Evolutionary conservation across 1,284 basidiomycete species (phyloP).

Genomic region (Puccinia hordei): DNA sequence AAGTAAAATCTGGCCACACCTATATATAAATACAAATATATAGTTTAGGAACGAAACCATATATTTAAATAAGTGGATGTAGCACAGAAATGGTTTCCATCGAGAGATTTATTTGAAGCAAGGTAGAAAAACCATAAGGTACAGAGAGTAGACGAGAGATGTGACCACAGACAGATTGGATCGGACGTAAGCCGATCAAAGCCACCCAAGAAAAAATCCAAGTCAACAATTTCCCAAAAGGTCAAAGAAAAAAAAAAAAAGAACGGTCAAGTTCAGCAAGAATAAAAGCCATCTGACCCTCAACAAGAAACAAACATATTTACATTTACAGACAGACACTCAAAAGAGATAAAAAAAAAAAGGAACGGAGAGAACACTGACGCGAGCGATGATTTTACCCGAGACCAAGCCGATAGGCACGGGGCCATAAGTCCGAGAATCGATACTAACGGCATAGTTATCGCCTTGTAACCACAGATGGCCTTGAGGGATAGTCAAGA

Average conservation of each 20-base stretch:
- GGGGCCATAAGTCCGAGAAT: conserved; percentile 48
- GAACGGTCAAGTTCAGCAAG: too few species aligned
- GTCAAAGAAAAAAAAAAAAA: background rate
- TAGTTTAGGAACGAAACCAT: background rate
- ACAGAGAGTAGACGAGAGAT: background rate
- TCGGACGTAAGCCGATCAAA: background rate
- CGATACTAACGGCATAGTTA: conserved; percentile 42
- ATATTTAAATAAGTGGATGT: background rate
- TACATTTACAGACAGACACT: background rate
- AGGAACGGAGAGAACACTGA: conserved; percentile 9
- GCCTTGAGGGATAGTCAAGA: conserved; percentile 33
- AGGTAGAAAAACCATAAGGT: too few species aligned
- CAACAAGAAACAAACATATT: too few species aligned
- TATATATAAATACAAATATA: background rate
- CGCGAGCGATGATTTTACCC: conserved; percentile 42
- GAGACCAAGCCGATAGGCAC: conserved; percentile 41
- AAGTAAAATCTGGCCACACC: conserved; percentile 31
- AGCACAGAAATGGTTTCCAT: too few species aligned
- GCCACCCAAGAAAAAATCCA: background rate
- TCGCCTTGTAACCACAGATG: conserved; percentile 51
- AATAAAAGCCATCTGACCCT: background rate
- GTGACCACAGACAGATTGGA: background rate
- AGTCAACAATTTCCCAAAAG: background rate
- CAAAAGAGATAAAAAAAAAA: background rate
- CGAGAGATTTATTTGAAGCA: too few species aligned